Conservation (phyloP, 164 flowering plant genomes). For the Platanus orientalis region DNA sequence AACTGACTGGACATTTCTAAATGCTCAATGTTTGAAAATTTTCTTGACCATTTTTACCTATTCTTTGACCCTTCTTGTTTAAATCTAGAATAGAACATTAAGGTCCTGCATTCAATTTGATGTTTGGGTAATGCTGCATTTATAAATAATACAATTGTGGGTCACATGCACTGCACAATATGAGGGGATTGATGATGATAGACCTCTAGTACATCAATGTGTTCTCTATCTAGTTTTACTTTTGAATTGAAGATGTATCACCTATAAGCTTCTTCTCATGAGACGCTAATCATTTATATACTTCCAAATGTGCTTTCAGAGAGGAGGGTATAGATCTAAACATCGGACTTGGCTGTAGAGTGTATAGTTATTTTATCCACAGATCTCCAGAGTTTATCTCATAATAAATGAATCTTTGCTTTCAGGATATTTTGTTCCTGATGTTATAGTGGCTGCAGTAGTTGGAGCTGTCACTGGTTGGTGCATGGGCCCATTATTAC, state of each 20-base stretch:
- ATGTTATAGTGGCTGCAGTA: conserved; percentile 65
- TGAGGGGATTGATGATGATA: neutral
- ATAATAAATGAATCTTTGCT: conserved; percentile 9
- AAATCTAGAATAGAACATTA: neutral
- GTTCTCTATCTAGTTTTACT: too few species aligned
- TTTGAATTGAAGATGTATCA: neutral
- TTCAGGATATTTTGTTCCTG: conserved; percentile 85
- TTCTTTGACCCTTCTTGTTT: neutral
- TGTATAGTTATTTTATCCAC: neutral
- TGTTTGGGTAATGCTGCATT: neutral
- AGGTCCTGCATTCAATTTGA: neutral
- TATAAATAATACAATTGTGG: neutral
- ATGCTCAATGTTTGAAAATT: neutral
- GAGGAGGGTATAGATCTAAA: neutral
- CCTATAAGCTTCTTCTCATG: too few species aligned
- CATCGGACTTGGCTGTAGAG: neutral
- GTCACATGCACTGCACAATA: neutral
- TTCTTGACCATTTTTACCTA: neutral
- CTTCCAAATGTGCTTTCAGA: neutral
- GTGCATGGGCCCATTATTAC: conserved; percentile 84
- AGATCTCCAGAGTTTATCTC: neutral
- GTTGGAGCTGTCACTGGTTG: conserved; percentile 74
- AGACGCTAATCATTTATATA: neutral
- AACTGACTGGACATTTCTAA: neutral
- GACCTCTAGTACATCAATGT: neutral